phyloP scores from a whole-genome alignment of 305 asterid genomes.

The Solanum hybrid region DNA sequence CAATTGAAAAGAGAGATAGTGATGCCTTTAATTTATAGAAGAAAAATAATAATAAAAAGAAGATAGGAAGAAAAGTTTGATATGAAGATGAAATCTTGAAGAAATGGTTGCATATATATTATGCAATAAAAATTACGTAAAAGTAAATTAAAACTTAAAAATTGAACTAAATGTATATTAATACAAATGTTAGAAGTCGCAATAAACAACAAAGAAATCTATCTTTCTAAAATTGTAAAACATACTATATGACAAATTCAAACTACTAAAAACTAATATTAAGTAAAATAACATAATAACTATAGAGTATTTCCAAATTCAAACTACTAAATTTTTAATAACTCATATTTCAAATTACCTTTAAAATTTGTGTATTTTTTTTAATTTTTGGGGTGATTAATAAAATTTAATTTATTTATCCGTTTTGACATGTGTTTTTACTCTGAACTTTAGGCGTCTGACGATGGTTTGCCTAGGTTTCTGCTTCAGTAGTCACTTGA shows the following conservation, averaged over 20 bases:
- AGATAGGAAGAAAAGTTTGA: not conserved
- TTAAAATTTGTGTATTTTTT: too few species aligned
- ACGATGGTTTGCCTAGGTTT: too few species aligned
- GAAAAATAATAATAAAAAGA: too few species aligned
- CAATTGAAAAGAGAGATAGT: too few species aligned
- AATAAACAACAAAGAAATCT: not conserved
- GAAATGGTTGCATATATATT: not conserved
- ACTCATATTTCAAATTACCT: not conserved
- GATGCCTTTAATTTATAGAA: too few species aligned
- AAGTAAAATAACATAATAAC: not conserved
- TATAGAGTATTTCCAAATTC: not conserved
- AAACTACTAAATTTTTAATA: not conserved
- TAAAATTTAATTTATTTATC: too few species aligned
- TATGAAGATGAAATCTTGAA: not conserved
- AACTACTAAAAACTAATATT: not conserved
- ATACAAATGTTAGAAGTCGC: not conserved
- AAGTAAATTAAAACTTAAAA: too few species aligned
- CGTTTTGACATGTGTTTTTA: too few species aligned
- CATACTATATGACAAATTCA: not conserved
- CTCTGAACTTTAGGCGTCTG: too few species aligned
- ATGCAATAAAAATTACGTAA: too few species aligned
- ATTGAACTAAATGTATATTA: not conserved
- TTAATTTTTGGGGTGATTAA: too few species aligned
- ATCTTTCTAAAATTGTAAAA: not conserved
- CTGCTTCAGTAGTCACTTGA: too few species aligned